Evolutionary conservation across 345 rosid species (phyloP).

Genomic region (Eutrema japonicum): DNA sequence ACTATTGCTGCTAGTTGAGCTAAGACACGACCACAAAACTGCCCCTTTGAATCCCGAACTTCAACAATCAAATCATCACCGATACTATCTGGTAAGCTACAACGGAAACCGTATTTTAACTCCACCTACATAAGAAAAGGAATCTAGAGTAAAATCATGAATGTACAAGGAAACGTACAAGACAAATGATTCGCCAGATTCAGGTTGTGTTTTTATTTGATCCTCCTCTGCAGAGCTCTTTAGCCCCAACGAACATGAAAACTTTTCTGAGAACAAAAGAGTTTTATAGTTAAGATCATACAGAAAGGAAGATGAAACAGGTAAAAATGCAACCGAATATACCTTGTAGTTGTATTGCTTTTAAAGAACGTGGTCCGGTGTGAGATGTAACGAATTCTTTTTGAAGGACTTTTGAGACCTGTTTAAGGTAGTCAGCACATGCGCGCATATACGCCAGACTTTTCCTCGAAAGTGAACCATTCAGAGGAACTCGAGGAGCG

Average conservation of each 20-base stretch:
- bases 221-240: conserved; percentile 80
- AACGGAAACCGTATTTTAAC: conserved; percentile 9
- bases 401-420: conserved; percentile 68
- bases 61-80: conserved; percentile 81
- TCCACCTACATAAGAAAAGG: background rate
- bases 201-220: conserved; percentile 71
- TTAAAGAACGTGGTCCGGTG: conserved; percentile 58
- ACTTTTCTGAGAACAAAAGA: conserved; percentile 59
- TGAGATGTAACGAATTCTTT: conserved; percentile 57
- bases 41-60: conserved; percentile 79
- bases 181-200: conserved; percentile 73
- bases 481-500: conserved; percentile 51
- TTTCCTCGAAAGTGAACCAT: conserved; percentile 65
- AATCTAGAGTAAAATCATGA: background rate
- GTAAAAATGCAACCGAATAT: conserved; percentile 19
- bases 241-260: conserved; percentile 61
- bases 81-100: conserved; percentile 84
- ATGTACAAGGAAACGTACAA: conserved; percentile 58
- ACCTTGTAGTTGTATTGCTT: conserved; percentile 60
- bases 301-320: background rate
- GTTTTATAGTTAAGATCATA: background rate
- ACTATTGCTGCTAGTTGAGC: conserved; percentile 75
- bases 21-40: conserved; percentile 71
- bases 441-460: conserved; percentile 77
- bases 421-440: conserved; percentile 70